Evolutionary conservation across 2,329 filamentous ascomycete species (phyloP).

Genomic region (Aspergillus proliferans): DNA sequence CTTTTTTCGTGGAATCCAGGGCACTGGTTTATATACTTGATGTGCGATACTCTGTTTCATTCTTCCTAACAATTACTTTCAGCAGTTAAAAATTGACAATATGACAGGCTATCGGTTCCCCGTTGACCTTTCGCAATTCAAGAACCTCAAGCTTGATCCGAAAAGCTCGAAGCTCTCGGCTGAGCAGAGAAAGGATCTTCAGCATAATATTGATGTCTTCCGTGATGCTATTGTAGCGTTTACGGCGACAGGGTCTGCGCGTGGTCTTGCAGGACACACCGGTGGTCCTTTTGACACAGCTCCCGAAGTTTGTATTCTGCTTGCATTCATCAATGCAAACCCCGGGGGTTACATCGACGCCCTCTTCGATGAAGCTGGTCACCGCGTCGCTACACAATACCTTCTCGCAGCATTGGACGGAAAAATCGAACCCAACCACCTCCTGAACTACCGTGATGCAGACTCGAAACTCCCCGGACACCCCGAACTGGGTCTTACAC

Average conservation of each 20-base stretch:
- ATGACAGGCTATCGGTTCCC: slow-evolving; percentile 13
- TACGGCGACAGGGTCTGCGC: slow-evolving; percentile 33
- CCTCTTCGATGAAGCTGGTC: slow-evolving; percentile 35
- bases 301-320: slow-evolving; percentile 36
- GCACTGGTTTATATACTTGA: neutral
- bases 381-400: slow-evolving; percentile 38
- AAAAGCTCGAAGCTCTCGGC: slow-evolving; percentile 27
- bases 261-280: slow-evolving; percentile 34
- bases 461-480: slow-evolving; percentile 36
- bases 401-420: slow-evolving; percentile 31
- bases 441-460: slow-evolving; percentile 37
- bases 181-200: slow-evolving; percentile 32
- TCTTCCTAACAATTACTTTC: neutral
- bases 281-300: slow-evolving; percentile 37
- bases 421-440: slow-evolving; percentile 33
- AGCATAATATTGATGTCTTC: slow-evolving; percentile 34
- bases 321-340: slow-evolving; percentile 31
- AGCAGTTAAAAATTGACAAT: neutral
- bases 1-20: neutral
- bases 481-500: slow-evolving; percentile 35
- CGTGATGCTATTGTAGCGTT: slow-evolving; percentile 36
- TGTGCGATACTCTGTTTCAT: neutral
- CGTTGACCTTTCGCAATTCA: slow-evolving; percentile 30
- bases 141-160: slow-evolving; percentile 30
- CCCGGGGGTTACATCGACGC: slow-evolving; percentile 27